Evolutionary conservation across 2,329 filamentous ascomycete genomes (phyloP).

Genomic region (Onygena corvina): DNA sequence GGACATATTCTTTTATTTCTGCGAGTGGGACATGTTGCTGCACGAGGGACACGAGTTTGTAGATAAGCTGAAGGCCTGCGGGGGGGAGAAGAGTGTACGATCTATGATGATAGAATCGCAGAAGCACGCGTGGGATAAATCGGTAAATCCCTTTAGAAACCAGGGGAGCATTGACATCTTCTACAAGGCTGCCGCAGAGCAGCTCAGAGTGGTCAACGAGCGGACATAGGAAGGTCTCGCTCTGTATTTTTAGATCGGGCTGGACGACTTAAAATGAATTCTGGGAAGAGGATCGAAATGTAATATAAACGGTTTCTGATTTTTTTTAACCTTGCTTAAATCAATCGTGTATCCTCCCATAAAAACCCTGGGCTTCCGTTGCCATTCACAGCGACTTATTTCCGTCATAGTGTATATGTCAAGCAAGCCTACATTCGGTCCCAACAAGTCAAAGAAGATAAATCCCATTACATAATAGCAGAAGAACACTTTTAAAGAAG

Average conservation of each 20-base stretch:
- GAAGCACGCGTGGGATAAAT: conserved; percentile 41
- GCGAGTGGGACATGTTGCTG: conserved; percentile 57
- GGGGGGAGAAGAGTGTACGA: conserved; percentile 34
- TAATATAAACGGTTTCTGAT: background rate
- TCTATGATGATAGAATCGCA: conserved; percentile 36
- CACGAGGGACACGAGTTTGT: conserved; percentile 43
- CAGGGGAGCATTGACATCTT: conserved; percentile 32
- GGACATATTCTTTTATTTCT: conserved; percentile 51
- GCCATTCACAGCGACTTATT: background rate
- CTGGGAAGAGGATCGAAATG: background rate
- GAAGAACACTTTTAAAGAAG: background rate
- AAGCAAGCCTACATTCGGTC: background rate
- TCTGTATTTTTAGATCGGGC: background rate
- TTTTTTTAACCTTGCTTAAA: conserved; percentile 5
- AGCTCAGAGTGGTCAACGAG: conserved; percentile 31
- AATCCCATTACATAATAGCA: background rate
- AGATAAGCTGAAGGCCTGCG: conserved; percentile 25
- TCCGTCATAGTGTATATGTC: too few species aligned
- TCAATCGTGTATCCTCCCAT: background rate
- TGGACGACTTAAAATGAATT: background rate
- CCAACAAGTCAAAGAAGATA: background rate
- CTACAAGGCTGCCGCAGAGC: conserved; percentile 34
- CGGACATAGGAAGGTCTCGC: background rate
- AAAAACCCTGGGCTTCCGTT: background rate
- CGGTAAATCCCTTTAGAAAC: conserved; percentile 37